Percentiles rank a stretch among this genome's conserved stretches.
These are phyloP conservation scores for Hexamita inflata DNA, from an alignment of 208 protist species.

Conservation along the genomic window DNA sequence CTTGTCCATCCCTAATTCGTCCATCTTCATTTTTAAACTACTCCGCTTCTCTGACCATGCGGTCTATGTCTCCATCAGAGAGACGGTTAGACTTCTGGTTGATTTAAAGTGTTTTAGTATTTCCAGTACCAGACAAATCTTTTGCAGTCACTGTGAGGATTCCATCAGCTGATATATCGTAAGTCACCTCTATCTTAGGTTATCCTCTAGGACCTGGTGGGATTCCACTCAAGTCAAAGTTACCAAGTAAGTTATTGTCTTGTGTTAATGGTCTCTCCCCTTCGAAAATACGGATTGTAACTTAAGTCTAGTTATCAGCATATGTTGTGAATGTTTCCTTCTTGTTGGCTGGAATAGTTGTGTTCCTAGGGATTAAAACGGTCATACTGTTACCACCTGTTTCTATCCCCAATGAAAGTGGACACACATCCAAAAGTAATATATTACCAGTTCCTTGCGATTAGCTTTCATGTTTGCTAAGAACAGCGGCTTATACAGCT, in stretches of 20 bases:
- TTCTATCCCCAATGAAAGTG: conserved; percentile 33
- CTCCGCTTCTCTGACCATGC: neutral
- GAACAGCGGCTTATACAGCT: conserved; percentile 23
- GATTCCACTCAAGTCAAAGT: conserved; percentile 27
- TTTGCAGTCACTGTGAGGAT: conserved; percentile 18
- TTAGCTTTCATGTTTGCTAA: neutral
- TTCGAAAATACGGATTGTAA: conserved; percentile 29
- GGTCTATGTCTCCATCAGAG: neutral
- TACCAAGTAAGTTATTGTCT: conserved; percentile 31
- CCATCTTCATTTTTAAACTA: neutral
- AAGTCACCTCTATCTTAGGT: conserved; percentile 32
- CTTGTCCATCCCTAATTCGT: too few species aligned
- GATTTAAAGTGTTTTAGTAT: neutral
- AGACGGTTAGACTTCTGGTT: neutral
- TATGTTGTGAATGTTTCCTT: conserved; percentile 26
- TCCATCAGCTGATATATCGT: conserved; percentile 30
- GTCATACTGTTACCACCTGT: conserved; percentile 28
- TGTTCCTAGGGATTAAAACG: conserved; percentile 24
- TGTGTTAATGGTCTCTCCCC: conserved; percentile 23
- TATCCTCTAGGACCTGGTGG: conserved; percentile 18
- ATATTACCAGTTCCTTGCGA: conserved; percentile 11
- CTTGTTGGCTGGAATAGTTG: conserved; percentile 28
- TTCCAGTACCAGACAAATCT: neutral
- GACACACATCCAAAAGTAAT: conserved; percentile 28
- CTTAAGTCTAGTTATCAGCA: conserved; percentile 23